These are phyloP conservation scores for Vaccinium vitisidaea DNA, from an alignment of 148 eudicot species.

Conservation along the genomic window DNA sequence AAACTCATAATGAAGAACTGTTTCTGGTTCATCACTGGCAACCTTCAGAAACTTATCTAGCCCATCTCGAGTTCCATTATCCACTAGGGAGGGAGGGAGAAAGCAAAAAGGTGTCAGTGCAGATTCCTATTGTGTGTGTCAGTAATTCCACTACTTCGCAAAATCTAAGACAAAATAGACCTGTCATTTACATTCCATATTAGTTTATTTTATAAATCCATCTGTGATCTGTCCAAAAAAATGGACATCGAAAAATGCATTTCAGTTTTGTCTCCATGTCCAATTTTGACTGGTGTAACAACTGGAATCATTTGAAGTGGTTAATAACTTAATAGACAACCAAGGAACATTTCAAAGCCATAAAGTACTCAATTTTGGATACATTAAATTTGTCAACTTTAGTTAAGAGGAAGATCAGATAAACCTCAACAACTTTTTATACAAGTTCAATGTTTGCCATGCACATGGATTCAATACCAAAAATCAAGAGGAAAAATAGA, in stretches of 20 bases:
- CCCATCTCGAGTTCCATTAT: constrained; percentile 93
- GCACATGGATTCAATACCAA: neutral
- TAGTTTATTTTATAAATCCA: too few relatives aligned
- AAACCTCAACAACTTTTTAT: neutral
- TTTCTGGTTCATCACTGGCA: constrained; percentile 94
- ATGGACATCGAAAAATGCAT: neutral
- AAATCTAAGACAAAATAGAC: neutral
- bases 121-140: neutral
- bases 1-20: constrained; percentile 98
- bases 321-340: neutral
- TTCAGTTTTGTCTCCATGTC: neutral
- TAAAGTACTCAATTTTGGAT: neutral
- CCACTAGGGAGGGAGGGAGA: constrained; percentile 44
- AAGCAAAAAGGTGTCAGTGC: neutral
- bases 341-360: neutral
- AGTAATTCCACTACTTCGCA: neutral
- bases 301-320: neutral
- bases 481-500: neutral
- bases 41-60: constrained; percentile 92
- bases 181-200: neutral
- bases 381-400: neutral
- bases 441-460: neutral
- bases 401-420: neutral
- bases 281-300: neutral
- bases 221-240: neutral